A percentile compares a stretch with the other conserved stretches of the same genome.
Conservation (phyloP, 257 asterid genomes). For the Datura wrightii region DNA sequence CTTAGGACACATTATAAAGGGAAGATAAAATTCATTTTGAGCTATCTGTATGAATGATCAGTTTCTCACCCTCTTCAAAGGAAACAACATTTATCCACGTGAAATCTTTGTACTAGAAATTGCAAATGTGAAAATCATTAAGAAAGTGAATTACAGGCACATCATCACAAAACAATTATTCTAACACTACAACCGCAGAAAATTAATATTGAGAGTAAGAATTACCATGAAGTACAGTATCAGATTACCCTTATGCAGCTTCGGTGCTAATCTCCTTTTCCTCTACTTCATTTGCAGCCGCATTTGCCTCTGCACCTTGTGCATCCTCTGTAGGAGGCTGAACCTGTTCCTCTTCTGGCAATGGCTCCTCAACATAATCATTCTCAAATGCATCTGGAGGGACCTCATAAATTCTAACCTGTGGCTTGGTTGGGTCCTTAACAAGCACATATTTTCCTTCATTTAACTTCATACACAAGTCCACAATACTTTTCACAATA, state of each 20-base stretch:
- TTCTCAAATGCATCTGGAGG: conserved; percentile 98
- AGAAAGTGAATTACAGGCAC: neutral
- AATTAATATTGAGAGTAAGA: neutral
- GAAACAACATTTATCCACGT: neutral
- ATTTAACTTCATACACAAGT: conserved; percentile 91
- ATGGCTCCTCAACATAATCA: conserved; percentile 96
- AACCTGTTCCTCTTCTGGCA: conserved; percentile 95
- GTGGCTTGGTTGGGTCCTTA: conserved; percentile 95
- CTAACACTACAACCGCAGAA: neutral
- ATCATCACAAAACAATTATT: neutral
- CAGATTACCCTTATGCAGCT: conserved; percentile 51
- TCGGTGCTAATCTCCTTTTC: conserved; percentile 55
- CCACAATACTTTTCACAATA: conserved; percentile 89
- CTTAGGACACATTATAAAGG: neutral
- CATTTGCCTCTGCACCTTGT: conserved; percentile 60
- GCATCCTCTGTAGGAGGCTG: conserved; percentile 90
- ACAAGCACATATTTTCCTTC: conserved; percentile 98
- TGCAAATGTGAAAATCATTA: neutral
- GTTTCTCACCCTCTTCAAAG: neutral
- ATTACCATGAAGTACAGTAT: neutral
- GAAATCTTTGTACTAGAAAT: neutral
- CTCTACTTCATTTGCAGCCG: conserved; percentile 47
- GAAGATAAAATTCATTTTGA: neutral
- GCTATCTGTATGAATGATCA: neutral
- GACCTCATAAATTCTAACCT: conserved; percentile 93